phyloP scores from a whole-genome alignment of 495 filamentous ascomycete species.

The Apiosordaria backusii region DNA sequence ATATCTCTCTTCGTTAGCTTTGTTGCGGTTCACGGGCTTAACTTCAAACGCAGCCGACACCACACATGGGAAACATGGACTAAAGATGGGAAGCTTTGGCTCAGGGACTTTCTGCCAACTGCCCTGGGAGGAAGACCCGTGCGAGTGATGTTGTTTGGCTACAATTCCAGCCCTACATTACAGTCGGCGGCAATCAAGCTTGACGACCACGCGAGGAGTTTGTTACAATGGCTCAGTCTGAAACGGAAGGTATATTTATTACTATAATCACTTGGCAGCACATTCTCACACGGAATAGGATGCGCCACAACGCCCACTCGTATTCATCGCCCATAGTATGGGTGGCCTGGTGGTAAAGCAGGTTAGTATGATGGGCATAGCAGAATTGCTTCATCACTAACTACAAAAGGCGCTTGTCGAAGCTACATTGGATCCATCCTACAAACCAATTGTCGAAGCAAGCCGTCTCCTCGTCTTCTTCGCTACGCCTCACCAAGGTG shows the following conservation, averaged over 20 bases:
- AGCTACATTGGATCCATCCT: constrained; percentile 5
- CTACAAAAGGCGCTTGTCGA: constrained; percentile 13
- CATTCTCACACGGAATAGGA: not conserved
- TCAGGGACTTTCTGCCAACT: constrained; percentile 20
- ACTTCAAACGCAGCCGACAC: constrained; percentile 37
- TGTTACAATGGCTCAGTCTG: constrained; percentile 16
- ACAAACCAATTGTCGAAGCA: constrained; percentile 15
- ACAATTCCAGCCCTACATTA: constrained; percentile 19
- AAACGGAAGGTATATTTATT: constrained; percentile 4
- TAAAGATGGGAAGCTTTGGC: constrained; percentile 16
- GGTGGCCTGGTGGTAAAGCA: constrained; percentile 21
- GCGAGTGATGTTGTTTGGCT: constrained; percentile 22
- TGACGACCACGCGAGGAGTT: constrained; percentile 18
- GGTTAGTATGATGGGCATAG: no score
- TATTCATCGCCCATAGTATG: constrained; percentile 24
- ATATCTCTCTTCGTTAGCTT: constrained; percentile 12
- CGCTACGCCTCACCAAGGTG: constrained; percentile 20
- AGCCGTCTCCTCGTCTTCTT: constrained; percentile 21
- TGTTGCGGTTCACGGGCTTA: constrained; percentile 23
- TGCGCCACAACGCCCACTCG: constrained; percentile 13
- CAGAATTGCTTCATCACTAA: no score
- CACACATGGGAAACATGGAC: constrained; percentile 32
- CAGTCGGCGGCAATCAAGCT: constrained; percentile 15
- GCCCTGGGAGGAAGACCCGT: constrained; percentile 1
- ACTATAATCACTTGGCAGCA: no score